Conservation (phyloP, 176 grass and related monocot species). For the Phoenix roebelenii region DNA sequence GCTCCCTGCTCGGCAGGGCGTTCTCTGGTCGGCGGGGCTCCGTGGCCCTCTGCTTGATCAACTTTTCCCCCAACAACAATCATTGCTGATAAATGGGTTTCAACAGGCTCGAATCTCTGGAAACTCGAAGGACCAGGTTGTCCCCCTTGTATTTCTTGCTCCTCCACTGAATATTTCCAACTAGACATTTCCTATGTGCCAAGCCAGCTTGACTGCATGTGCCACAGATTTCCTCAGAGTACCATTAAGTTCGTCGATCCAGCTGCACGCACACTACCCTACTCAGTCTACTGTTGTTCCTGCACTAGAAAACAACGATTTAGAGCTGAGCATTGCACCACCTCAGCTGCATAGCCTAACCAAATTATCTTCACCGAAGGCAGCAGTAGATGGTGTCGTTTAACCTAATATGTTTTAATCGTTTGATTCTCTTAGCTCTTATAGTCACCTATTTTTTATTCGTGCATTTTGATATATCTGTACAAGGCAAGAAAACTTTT, state of each 20-base stretch:
- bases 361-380: constrained; percentile 38
- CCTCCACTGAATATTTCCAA: constrained; percentile 19
- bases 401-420: constrained; percentile 27
- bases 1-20: too few species aligned
- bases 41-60: too few species aligned
- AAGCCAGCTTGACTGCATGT: constrained; percentile 34
- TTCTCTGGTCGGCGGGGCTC: too few species aligned
- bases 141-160: constrained; percentile 1
- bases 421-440: too few species aligned
- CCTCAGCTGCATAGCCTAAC: constrained; percentile 36
- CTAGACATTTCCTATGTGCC: constrained; percentile 12
- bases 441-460: too few species aligned
- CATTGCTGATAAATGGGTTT: constrained; percentile 2
- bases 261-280: too few species aligned
- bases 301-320: constrained; percentile 18
- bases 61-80: too few species aligned
- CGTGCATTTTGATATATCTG: too few species aligned
- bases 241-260: not conserved
- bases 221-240: constrained; percentile 19
- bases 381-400: constrained; percentile 35
- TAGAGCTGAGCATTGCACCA: constrained; percentile 41
- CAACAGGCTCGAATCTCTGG: constrained; percentile 26
- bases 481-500: too few species aligned
- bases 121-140: constrained; percentile 1
- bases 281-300: constrained; percentile 11